Base-by-base conservation (phyloP, 139 green algal species). In the Picochlorum sp. region DNA sequence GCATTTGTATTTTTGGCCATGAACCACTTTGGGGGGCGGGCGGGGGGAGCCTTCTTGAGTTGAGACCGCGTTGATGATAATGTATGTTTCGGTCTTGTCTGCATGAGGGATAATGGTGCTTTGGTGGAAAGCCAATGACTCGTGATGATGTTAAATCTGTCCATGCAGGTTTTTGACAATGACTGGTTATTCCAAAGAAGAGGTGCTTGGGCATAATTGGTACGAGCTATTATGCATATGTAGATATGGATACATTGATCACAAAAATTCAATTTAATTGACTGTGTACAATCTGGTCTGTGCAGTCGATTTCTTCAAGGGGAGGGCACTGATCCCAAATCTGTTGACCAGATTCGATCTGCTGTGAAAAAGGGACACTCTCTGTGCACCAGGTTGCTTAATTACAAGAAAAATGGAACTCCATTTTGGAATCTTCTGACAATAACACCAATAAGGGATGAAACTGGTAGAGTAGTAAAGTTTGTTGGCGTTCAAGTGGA, bases 221-320 rank as follows among this genome's bases (percentile, higher is more conserved):
- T n/a, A n/a, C n/a, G n/a, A n/a, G n/a, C 84, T 94, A 36, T 35
- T 83, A 49, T 10, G 4, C 25, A 7, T 26, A 30, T 33, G 3
- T 12, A 26, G 45, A 14, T 41, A 39, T 14, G 7, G 24, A 43
- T 7, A 30, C 55, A n/a, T 40, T 55, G n/a, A n/a, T n/a, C n/a
- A n/a, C n/a, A n/a, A n/a, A n/a, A n/a, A n/a, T n/a, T n/a, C n/a
- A 5, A 8, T 44, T 14, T 20, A 14, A 9, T n/a, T n/a, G 9
- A 36, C 33, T 33, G 28, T 24, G 71, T 66, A 78, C 93, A 87
- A n/a, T n/a, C n/a, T n/a, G n/a, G n/a, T n/a, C n/a, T n/a, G n/a
- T n/a, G n/a, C n/a, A n/a, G n/a, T 69, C 89, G 92, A 29, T 98
- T 98, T 76, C 69, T 98, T n/a, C 91, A 98, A 63, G 90, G 91